Base-by-base conservation (phyloP, 805 yeast species). In the Teunomyces atbi region DNA sequence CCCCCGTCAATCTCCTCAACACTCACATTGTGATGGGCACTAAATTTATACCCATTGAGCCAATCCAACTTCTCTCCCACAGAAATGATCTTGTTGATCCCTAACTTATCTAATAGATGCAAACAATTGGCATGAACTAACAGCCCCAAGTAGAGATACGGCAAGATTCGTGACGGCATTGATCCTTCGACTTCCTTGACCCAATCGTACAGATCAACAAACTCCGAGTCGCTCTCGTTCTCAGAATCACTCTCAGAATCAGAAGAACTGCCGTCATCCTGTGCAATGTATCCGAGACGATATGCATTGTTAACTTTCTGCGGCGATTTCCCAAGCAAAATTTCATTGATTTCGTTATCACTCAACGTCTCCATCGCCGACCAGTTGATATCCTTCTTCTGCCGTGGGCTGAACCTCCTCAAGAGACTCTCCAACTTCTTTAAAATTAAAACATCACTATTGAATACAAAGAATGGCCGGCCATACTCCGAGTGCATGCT, bases 101-200 rank as follows among this genome's bases (percentile, higher is more conserved):
- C 89, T 10, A 92, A 66, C 45, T 75, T 76, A 23, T 69, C 64
- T 45, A 92, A 68, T 52, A 92, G 64, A 2, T 81, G 78, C 5
- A 84, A 74, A 52, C 83, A 79, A 46, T 82, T 82, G 3, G 97
- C 97, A 67, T 92, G 97, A 40, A 68, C 78, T 45, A 90, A 69
- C 3, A 94, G 84, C 0, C 98, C 98, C 44, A 92, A 70, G 58
- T 90, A 92, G 50, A 92, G 64, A 63, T 91, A 91, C 1, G 92
- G 87, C 44, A 91, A 65, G 3, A 92, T 84, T 44, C 87, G 70
- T 0, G 97, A 89, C 1, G 98, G 98, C 19, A 92, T 60, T 2
- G 95, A 74, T 19, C 97, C 90, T 57, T 63, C 76, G 29, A 58
- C 75, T 50, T 62, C 73, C 30, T 62, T 66, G 7, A 70, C 70